These are phyloP conservation scores for Phytophthora hybrid DNA, from an alignment of 352 stramenopile genomes.

Conservation along the genomic window DNA sequence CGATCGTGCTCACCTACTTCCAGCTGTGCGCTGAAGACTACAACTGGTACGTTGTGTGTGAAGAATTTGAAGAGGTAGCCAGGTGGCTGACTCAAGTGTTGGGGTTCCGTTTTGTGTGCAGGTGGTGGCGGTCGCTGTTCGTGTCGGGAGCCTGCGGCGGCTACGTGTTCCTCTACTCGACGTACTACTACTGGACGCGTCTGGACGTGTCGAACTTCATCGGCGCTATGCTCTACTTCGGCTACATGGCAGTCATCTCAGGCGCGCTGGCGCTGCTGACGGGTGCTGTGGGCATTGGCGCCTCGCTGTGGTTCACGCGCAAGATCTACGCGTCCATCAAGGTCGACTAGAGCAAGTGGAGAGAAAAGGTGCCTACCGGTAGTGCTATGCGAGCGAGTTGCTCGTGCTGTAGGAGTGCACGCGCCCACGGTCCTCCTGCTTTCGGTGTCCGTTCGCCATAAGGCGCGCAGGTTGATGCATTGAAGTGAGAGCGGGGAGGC, in stretches of 20 bases:
- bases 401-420: conserved; percentile 27
- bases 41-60: conserved; percentile 93
- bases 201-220: conserved; percentile 96
- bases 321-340: conserved; percentile 96
- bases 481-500: not conserved
- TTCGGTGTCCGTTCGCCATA: conserved; percentile 4
- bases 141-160: conserved; percentile 96
- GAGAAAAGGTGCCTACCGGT: conserved; percentile 3
- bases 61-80: not conserved
- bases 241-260: conserved; percentile 99
- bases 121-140: conserved; percentile 99
- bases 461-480: conserved; percentile 13
- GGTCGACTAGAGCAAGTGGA: conserved; percentile 45
- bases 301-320: conserved; percentile 98
- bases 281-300: conserved; percentile 96
- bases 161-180: conserved; percentile 99
- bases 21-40: conserved; percentile 99
- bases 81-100: not conserved
- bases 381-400: conserved; percentile 11
- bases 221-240: conserved; percentile 96
- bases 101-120: conserved; percentile 27
- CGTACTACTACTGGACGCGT: conserved; percentile 97
- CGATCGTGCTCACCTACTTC: conserved; percentile 99
- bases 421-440: conserved; percentile 5
- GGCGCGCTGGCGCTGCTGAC: conserved; percentile 97